These are phyloP conservation scores for Chlorella ohadii DNA, from an alignment of 139 green algal genomes.

Conservation along the genomic window DNA sequence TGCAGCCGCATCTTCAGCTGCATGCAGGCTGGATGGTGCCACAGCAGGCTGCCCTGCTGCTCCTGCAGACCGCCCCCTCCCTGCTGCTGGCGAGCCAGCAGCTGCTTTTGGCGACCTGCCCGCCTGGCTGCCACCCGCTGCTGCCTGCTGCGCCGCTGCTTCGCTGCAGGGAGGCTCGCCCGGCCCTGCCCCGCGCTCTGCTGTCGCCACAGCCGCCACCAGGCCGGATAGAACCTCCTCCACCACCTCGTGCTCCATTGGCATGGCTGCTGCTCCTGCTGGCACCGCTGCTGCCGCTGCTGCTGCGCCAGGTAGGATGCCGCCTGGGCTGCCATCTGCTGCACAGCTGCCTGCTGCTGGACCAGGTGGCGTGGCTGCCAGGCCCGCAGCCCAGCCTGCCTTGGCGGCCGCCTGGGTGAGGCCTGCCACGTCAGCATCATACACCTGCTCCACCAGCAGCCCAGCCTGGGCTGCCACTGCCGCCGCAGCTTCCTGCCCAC, in stretches of 20 bases:
- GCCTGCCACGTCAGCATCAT: slow-evolving; percentile 17
- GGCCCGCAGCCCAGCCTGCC: not conserved
- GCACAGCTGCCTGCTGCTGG: not conserved
- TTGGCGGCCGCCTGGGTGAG: slow-evolving; percentile 14
- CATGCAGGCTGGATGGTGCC: slow-evolving; percentile 15
- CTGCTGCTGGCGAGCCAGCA: not conserved
- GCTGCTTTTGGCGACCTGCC: no score
- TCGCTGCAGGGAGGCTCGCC: no score
- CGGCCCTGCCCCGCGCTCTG: no score
- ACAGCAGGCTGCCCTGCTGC: not conserved
- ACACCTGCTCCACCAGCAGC: slow-evolving; percentile 3
- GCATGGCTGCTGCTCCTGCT: not conserved
- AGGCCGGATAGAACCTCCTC: no score
- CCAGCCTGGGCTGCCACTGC: slow-evolving; percentile 3
- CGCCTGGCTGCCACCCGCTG: not conserved
- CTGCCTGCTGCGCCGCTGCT: not conserved
- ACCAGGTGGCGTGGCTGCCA: not conserved
- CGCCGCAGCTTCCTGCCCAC: not conserved
- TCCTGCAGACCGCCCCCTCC: not conserved
- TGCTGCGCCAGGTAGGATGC: not conserved
- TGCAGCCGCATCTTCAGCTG: not conserved
- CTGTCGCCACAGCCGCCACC: no score
- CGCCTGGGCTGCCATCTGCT: not conserved
- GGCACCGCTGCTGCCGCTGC: not conserved
- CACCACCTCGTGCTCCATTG: not conserved